Evolutionary conservation across 2,329 filamentous ascomycete species (phyloP), one percentile per base, ranked within the genome.

Genomic region (Aspergillus fumigatiaffinis): DNA sequence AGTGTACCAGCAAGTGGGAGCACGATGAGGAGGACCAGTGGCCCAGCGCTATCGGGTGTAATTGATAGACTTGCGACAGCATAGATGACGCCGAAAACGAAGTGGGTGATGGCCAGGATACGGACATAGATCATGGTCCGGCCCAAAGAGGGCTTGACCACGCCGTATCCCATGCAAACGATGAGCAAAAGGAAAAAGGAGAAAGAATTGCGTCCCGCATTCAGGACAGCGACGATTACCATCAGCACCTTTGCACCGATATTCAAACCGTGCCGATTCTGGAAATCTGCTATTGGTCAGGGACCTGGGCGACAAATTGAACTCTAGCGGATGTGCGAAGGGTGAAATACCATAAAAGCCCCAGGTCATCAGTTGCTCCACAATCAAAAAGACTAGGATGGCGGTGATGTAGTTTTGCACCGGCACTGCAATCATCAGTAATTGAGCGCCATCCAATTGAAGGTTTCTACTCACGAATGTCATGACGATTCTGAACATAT

Each of bases 341-440:
- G 2, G 50, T 32, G n/a, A 59, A 81, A 59, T 79, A 90, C 87
- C 87, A 74, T 97, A 99, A 79, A 96, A 99, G 47, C 91, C 92
- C 94, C 94, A 99, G 1, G 94, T 99, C 85, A 97, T 92, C 69
- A 97, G 80, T 87, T 97, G 96, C 74, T 99, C 94, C 17, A 97
- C 77, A 17, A 97, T 91, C 47, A 99, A 79, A 77, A 99, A 99
- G 53, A 94, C 86, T 51, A 99, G 81, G 59, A 97, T 99, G 9
- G 94, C 93, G 0, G 94, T 99, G 67, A 99, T 97, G 75, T 99
- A 99, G 73, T 99, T 99, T 76, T 99, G 94, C 2, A 99, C 94
- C 17, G 95, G 89, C 69, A 99, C 87, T 90, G 60, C 6, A 47
- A 21, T 48, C 10, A 59, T 80, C 65, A 82, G 74, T 64, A 53